Evolutionary conservation across 208 protist species (phyloP), one percentile per base, ranked within the genome.

Genomic region (Acanthamoeba triangularis): DNA sequence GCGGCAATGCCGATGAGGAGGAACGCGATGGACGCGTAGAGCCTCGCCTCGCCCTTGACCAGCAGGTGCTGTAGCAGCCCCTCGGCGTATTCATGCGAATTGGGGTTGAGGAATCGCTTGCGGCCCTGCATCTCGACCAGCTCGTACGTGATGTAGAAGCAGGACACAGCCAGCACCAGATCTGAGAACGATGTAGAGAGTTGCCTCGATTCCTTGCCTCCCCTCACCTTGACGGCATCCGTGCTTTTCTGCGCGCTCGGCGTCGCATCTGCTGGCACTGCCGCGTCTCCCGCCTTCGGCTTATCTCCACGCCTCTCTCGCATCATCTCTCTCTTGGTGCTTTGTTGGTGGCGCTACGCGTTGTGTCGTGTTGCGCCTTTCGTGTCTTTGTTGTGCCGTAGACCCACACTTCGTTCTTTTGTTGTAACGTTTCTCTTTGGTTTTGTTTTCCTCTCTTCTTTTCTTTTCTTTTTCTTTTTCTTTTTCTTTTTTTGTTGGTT

Each of bases 161-260:
- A 91, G 1, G 85, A 25, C 25, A 72, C 85, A 16, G 85, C 85
- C 0, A 91, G 41, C 85, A 91, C 85, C 52, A 72, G 56, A 69
- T 91, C 85, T 1, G 85, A 91, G 54, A 91, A 72, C 33, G 85
- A 91, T 33, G 85, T 91, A 16, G 85, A 69, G 35, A 91, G 85
- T 11, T 91, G 85, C 54, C 76, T 47, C 20, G 76, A 74, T 41
- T 74, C 67, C 67, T 74, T 74, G 56, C 56, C 56, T 0, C 56
- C 20, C 33, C 67, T 10, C 67, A 74, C 67, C 67, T 74, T 74
- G 14, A 41, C 67, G 7, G n/a, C 67, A 23, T 74, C 67, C 16
- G 67, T 44, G 67, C 67, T 74, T 30, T 74, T 74, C 11, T 74
- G 67, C 33, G 20, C 56, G 23, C 56, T 63, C 13, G 67, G 67